Conservation (phyloP, 495 filamentous ascomycete species). For the Polyplosphaeria fusca region DNA sequence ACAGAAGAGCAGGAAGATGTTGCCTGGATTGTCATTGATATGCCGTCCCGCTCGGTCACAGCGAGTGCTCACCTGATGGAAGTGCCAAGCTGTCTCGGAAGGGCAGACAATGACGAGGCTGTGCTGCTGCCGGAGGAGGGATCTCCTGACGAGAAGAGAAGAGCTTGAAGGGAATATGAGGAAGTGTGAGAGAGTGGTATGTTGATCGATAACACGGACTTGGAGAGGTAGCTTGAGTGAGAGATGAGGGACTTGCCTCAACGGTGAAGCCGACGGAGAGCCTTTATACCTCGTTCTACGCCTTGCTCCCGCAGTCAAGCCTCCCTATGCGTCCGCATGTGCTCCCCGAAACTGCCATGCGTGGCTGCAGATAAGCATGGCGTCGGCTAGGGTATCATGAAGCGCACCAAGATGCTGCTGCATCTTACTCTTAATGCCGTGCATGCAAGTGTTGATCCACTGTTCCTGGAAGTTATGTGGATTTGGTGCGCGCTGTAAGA, state of each 20-base stretch:
- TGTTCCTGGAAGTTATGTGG: background rate
- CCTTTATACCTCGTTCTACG: background rate
- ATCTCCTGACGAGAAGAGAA: no score
- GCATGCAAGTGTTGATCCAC: background rate
- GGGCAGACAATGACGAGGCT: background rate
- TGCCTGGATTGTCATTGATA: background rate
- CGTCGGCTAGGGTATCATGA: background rate
- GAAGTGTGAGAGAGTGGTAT: background rate
- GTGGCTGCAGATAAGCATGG: background rate
- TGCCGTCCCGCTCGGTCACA: background rate
- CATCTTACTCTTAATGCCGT: background rate
- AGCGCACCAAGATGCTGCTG: background rate
- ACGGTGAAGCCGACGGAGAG: background rate
- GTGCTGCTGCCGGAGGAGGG: no score
- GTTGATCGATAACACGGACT: background rate
- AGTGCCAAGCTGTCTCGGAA: background rate
- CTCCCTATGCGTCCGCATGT: background rate
- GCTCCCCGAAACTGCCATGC: background rate
- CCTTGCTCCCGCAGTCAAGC: no score
- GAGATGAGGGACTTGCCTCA: background rate
- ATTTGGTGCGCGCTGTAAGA: background rate
- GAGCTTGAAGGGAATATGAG: background rate
- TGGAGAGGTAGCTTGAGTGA: background rate
- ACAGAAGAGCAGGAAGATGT: background rate
- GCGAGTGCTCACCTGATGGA: background rate